phyloP scores from a whole-genome alignment of 441 rosid genomes.

The Geranium incanum region DNA sequence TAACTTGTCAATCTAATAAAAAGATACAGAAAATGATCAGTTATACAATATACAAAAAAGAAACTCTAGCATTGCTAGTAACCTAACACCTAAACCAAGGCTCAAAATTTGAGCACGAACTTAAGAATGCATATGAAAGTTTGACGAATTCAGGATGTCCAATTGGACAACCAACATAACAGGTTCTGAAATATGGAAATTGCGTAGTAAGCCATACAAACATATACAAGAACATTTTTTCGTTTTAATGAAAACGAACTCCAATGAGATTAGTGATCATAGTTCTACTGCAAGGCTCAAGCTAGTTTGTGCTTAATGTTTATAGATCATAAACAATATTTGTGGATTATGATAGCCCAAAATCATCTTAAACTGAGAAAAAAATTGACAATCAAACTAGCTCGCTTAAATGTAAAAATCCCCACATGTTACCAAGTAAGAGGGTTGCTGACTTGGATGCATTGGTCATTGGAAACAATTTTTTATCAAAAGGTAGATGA shows the following conservation, averaged over 20 bases:
- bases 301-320: not conserved
- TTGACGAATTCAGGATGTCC: not conserved
- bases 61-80: not conserved
- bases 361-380: not conserved
- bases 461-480: too few relatives aligned
- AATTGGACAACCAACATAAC: too few relatives aligned
- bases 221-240: too few relatives aligned
- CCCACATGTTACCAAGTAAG: too few relatives aligned
- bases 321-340: not conserved
- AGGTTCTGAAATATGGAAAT: too few relatives aligned
- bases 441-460: not conserved
- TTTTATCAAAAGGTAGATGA: too few relatives aligned
- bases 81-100: not conserved
- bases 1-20: slow-evolving; percentile 73
- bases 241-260: too few relatives aligned
- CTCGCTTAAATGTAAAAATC: not conserved
- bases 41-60: too few relatives aligned
- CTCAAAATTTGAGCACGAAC: not conserved
- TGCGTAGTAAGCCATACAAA: too few relatives aligned
- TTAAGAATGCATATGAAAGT: not conserved
- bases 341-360: not conserved
- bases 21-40: not conserved
- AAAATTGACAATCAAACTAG: not conserved
- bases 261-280: too few relatives aligned
- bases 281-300: not conserved